Base-by-base conservation (phyloP, 179 eudicot species). In the Beta corolliflora region DNA sequence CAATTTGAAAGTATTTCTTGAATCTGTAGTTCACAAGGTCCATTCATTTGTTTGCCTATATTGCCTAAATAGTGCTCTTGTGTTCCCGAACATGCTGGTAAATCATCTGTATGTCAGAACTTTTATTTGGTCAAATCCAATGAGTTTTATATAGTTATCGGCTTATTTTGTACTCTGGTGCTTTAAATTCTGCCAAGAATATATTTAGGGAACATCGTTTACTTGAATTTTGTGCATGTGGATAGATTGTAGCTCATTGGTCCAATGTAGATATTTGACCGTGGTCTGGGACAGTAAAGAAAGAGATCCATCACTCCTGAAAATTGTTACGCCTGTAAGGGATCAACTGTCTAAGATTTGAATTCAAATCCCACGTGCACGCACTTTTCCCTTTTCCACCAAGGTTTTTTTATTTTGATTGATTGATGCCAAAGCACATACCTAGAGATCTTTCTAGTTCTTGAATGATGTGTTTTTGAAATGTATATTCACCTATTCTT, bases 391-490 rank as follows among this genome's bases (percentile, higher is more conserved):
- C 12, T 52, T 52, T 52, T 52, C 12, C 25, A 61, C 52, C 9
- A 29, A 52, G 44, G 59, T 12, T 12, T 12, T 77, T 10, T 12
- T 23, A n/a, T n/a, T n/a, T 31, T 36, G 41, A 13, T 21, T 60
- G 70, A 60, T 76, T 25, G 25, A 65, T 76, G 70, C 79, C 50
- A 75, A 72, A 58, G 50, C 31, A 52, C 70, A 66, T 44, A 45
- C 15, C 11, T 3, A 44, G 16, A 61, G 44, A 72, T 61, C 13
- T 63, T 36, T 69, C 31, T 16, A 60, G 1, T 73, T 77, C 79
- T 36, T 31, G 54, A 45, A 46, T 18, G 54, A 16, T 70, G 18
- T 46, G 14, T 70, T 70, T 70, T 18, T 1, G 1, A 44, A 31
- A 5, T 11, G 9, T 69, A 70, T 1, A 19, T 46, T 46, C 13